Percentiles rank a stretch among this genome's conserved stretches.
Conservation (phyloP, 495 filamentous ascomycete species). For the Penicillium herquei region DNA sequence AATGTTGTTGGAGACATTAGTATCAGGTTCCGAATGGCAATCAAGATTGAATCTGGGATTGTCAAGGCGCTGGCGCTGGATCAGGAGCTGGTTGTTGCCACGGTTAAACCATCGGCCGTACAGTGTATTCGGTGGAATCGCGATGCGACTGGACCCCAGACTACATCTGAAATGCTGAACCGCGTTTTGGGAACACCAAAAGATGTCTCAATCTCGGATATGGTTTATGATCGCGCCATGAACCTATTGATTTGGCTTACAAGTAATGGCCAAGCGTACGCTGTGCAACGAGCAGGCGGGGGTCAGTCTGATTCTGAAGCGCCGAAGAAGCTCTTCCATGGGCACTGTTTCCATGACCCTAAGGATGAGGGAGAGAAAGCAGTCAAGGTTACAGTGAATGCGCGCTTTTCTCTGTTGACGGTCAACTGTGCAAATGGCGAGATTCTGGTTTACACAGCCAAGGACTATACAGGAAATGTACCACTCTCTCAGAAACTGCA, state of each 20-base stretch:
- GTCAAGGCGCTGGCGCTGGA: conserved; percentile 83
- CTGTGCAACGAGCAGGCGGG: conserved; percentile 69
- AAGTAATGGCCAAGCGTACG: conserved; percentile 85
- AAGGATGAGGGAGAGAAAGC: conserved; percentile 58
- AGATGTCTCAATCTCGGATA: conserved; percentile 71
- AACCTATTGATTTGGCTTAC: conserved; percentile 94
- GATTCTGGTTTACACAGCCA: conserved; percentile 82
- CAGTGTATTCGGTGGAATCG: conserved; percentile 96
- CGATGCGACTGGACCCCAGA: conserved; percentile 77
- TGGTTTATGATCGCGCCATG: conserved; percentile 97
- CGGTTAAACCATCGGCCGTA: conserved; percentile 85
- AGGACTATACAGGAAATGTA: conserved; percentile 91
- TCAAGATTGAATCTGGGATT: conserved; percentile 96
- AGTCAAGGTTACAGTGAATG: conserved; percentile 79
- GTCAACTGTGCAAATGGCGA: conserved; percentile 79
- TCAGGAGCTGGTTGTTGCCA: conserved; percentile 91
- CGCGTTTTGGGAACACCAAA: conserved; percentile 81
- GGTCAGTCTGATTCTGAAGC: conserved; percentile 30
- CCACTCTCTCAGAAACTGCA: conserved; percentile 80
- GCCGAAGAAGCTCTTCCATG: conserved; percentile 73
- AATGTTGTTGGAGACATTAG: conserved; percentile 81
- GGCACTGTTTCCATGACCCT: conserved; percentile 86
- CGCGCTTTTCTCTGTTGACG: conserved; percentile 88
- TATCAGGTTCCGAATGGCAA: conserved; percentile 93
- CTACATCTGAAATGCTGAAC: conserved; percentile 84